Evolutionary conservation across 192 early-diverging fungal genomes (phyloP).

Genomic region (Coemansia sp.): DNA sequence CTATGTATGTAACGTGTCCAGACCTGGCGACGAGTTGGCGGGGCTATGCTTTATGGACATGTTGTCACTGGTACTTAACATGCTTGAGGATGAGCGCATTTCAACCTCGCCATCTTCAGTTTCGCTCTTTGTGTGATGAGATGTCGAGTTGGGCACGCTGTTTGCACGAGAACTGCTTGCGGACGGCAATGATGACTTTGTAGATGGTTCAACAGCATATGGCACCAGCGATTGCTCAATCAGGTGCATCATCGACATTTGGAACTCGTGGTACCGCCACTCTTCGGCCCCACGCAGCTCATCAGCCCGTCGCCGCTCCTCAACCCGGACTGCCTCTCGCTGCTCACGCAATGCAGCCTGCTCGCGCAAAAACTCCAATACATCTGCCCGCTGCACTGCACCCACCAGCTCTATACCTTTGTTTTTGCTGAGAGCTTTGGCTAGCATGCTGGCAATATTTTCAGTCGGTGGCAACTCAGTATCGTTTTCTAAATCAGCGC

Average conservation of each 20-base stretch:
- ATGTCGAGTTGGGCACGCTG: no score
- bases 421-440: background rate
- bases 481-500: no score
- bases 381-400: conserved; percentile 24
- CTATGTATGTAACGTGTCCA: no score
- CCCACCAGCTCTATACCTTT: conserved; percentile 27
- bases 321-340: conserved; percentile 20
- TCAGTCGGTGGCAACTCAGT: background rate
- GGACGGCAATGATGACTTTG: no score
- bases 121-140: background rate
- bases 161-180: no score
- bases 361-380: conserved; percentile 44
- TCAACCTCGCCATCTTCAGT: background rate
- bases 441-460: conserved; percentile 6
- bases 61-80: background rate
- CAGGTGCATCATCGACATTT: conserved; percentile 44
- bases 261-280: conserved; percentile 52
- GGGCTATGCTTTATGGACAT: conserved; percentile 2
- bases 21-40: background rate
- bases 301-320: conserved; percentile 39
- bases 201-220: conserved; percentile 9
- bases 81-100: no score
- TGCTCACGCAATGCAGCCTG: conserved; percentile 36
- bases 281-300: conserved; percentile 41
- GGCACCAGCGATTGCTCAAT: conserved; percentile 30